phyloP scores from a whole-genome alignment of 1,284 basidiomycete genomes.

The Ganoderma multipileum region DNA sequence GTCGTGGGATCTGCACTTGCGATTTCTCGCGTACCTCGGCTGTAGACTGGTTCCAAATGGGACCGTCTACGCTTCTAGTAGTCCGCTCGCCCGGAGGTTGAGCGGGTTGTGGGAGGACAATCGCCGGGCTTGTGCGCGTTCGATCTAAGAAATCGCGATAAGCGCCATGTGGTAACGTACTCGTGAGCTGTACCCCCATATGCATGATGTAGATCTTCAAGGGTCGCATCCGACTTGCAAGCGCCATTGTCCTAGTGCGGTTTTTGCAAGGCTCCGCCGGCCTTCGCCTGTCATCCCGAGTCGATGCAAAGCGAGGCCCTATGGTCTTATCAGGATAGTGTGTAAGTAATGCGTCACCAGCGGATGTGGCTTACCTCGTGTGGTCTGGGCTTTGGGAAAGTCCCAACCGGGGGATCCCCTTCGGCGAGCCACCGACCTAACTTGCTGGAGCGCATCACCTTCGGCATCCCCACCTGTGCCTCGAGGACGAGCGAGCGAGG shows the following conservation, averaged over 20 bases:
- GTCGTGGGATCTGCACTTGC: neutral
- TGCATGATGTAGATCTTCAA: constrained; percentile 3
- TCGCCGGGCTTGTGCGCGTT: constrained; percentile 9
- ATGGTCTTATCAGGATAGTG: neutral
- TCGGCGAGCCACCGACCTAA: neutral
- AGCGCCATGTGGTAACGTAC: constrained; percentile 8
- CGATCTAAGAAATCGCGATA: constrained; percentile 11
- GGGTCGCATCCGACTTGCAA: neutral
- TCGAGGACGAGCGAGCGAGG: neutral
- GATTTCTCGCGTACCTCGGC: neutral
- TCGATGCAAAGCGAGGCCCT: neutral
- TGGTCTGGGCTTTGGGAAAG: neutral
- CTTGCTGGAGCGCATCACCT: neutral
- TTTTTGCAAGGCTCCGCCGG: neutral
- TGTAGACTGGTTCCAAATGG: neutral
- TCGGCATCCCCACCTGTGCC: neutral
- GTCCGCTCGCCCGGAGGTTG: neutral
- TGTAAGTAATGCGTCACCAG: neutral
- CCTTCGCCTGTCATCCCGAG: neutral
- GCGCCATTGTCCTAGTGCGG: constrained; percentile 11
- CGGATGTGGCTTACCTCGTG: neutral
- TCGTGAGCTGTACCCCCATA: neutral
- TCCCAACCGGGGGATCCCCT: neutral
- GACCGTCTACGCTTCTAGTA: neutral
- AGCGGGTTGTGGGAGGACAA: constrained; percentile 10